A percentile compares a stretch with the other conserved stretches of the same genome.
Evolutionary conservation across 257 asterid genomes (phyloP).

Genomic region (Mentha longifolia): DNA sequence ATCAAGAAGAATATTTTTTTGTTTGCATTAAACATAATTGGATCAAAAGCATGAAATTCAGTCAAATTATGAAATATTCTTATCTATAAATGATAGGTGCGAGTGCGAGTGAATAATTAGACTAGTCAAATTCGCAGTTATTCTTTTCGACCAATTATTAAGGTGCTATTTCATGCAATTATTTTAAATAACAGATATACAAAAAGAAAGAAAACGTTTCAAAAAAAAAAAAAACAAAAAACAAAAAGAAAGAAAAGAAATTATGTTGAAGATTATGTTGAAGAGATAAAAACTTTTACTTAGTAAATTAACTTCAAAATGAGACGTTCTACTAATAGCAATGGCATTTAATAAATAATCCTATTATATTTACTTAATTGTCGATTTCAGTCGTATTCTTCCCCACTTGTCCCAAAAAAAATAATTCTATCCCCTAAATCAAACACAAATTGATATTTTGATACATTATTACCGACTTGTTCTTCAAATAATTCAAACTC

Average conservation of each 20-base stretch:
- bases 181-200: constrained; percentile 1
- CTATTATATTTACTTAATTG: too few species aligned
- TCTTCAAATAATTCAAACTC: background rate
- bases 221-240: too few species aligned
- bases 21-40: background rate
- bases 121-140: constrained; percentile 1
- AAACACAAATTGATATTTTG: background rate
- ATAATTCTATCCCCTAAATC: too few species aligned
- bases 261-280: too few species aligned
- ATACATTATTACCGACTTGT: background rate
- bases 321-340: too few species aligned
- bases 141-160: constrained; percentile 20
- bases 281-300: background rate
- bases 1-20: too few species aligned
- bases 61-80: constrained; percentile 6
- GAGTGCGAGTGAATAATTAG: constrained; percentile 10
- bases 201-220: too few species aligned
- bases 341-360: too few species aligned
- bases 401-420: background rate
- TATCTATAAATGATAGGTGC: constrained; percentile 1
- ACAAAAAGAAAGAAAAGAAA: background rate
- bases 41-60: background rate
- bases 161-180: constrained; percentile 11
- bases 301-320: background rate
- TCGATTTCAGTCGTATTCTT: background rate